These are phyloP conservation scores for Croton setiger DNA, from an alignment of 441 rosid genomes.

Conservation along the genomic window DNA sequence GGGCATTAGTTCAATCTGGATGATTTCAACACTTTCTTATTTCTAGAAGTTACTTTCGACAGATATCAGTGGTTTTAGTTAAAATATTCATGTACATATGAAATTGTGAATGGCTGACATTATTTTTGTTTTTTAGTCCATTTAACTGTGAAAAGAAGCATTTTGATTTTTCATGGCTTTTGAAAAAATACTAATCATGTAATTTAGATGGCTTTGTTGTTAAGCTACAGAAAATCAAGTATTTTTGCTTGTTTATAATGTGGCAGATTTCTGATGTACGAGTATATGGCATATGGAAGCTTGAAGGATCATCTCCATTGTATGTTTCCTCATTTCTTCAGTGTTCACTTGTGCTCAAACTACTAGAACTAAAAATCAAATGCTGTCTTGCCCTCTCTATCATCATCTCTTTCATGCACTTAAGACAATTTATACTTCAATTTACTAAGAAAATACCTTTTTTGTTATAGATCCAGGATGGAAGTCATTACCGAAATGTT, in stretches of 20 bases:
- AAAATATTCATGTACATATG: not conserved
- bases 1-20: not conserved
- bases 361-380: not conserved
- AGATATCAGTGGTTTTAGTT: not conserved
- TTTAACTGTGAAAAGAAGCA: not conserved
- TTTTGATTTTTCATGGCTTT: not conserved
- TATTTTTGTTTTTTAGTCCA: not conserved
- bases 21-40: not conserved
- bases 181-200: not conserved
- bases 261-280: conserved; percentile 82
- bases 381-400: not conserved
- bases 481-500: not conserved
- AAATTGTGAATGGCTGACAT: not conserved
- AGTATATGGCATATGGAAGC: conserved; percentile 92
- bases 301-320: conserved; percentile 79
- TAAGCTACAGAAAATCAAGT: not conserved
- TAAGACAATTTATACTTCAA: not conserved
- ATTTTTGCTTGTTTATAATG: conserved; percentile 28
- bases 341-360: not conserved
- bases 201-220: not conserved
- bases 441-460: not conserved
- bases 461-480: not conserved
- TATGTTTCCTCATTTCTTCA: conserved; percentile 37
- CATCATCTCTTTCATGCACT: not conserved
- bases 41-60: not conserved